Evolutionary conservation across 1,284 basidiomycete genomes (phyloP), one percentile per base, ranked within the genome.

Genomic region (Schizopora paradoxa): DNA sequence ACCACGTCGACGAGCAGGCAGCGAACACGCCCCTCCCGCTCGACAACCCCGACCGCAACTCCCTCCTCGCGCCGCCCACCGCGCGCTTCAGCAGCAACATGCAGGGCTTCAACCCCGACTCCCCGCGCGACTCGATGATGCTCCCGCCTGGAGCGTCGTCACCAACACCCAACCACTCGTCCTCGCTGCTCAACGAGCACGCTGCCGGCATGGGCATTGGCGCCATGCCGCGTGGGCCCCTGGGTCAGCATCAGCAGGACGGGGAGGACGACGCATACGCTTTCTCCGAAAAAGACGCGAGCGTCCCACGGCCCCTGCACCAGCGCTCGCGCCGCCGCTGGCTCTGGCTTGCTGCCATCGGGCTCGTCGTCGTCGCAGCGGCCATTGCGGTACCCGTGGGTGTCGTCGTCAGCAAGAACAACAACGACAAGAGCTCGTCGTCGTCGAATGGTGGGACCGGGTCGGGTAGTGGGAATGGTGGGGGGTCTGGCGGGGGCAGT

Each of bases 311-410:
- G 14, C 10, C 14, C 28, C 5, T 10, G 6, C 16, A n/a, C 27
- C 21, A 31, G 39, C n/a, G 13, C 22, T 6, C 19, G 16, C 32
- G 39, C 27, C 31, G 34, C 8, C 43, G 43, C 22, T 21, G 14
- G 18, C 33, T 47, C 11, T 47, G 28, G 33, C 4, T 47, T 28
- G 45, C 31, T 5, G 41, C 21, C 7, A 32, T 43, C 6, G 45
- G 25, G 14, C n/a, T 40, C 18, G 14, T 51, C 23, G 23, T 51
- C 33, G 29, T 51, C 29, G 49, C 45, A 13, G 45, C 45, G 13
- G 49, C 49, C 2, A 27, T 51, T n/a, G 45, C 45, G 6, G 14
- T 51, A 3, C 49, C 49, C 18, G 42, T 51, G 3, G 45, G 45
- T 4, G 4, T 51, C 11, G 32, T 47, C 14, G 23, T 51, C 22